Evolutionary conservation across 352 stramenopile genomes (phyloP).

Genomic region (Phytophthora citricola): DNA sequence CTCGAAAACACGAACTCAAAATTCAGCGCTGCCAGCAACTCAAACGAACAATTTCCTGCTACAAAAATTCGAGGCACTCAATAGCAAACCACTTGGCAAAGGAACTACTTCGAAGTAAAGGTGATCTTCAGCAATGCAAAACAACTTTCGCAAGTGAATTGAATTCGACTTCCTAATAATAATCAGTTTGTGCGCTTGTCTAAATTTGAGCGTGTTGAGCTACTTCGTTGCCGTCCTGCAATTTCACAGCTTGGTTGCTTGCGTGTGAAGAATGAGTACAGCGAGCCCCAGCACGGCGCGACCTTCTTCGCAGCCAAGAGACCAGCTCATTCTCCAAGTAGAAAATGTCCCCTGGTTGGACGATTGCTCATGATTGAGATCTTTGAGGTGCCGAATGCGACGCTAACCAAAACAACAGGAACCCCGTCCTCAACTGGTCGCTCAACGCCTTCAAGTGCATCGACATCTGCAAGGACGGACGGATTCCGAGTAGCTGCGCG

Average conservation of each 20-base stretch:
- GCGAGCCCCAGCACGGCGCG: neutral
- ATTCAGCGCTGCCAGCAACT: no score
- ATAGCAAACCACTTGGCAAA: no score
- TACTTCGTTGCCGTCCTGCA: neutral
- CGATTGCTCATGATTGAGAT: slow-evolving; percentile 46
- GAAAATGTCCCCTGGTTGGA: slow-evolving; percentile 40
- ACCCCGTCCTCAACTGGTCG: slow-evolving; percentile 16
- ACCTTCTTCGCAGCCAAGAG: slow-evolving; percentile 23
- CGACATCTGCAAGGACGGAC: slow-evolving; percentile 7
- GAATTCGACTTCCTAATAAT: neutral
- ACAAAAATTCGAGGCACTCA: no score
- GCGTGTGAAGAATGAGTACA: slow-evolving; percentile 22
- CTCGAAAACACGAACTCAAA: no score
- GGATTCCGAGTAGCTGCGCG: slow-evolving; percentile 62
- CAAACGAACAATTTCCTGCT: no score
- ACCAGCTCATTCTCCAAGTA: slow-evolving; percentile 46
- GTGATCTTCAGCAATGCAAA: no score
- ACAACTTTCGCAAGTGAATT: no score
- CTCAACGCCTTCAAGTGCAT: slow-evolving; percentile 9
- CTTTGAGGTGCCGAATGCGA: slow-evolving; percentile 37
- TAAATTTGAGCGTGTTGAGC: slow-evolving; percentile 6
- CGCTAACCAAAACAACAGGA: slow-evolving; percentile 2
- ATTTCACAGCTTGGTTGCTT: neutral
- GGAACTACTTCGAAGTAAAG: no score
- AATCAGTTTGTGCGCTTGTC: neutral